Evolutionary conservation across 1,284 basidiomycete species (phyloP).

Genomic region (Omphalotus olearius): DNA sequence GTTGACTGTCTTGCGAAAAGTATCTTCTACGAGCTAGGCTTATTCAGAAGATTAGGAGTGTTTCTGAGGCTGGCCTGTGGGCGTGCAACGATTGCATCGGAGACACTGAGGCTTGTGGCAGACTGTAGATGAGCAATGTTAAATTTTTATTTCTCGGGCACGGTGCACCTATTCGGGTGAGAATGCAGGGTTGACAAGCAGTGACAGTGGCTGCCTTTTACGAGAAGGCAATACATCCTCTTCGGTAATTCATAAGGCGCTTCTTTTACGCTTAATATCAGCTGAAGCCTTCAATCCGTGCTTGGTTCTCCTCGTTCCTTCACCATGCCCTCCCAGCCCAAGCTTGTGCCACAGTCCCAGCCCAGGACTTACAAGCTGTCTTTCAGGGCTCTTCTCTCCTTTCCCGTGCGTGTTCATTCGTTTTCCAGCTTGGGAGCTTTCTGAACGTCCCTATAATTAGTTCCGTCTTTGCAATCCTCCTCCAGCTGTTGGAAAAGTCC

Average conservation of each 20-base stretch:
- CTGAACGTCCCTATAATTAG: constrained; percentile 25
- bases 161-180: constrained; percentile 1
- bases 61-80: too few relatives aligned
- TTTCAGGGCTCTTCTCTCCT: constrained; percentile 39
- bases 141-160: too few relatives aligned
- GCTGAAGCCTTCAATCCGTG: background rate
- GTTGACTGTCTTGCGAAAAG: too few relatives aligned
- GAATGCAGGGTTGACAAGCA: background rate
- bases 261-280: constrained; percentile 1
- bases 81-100: too few relatives aligned
- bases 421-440: background rate
- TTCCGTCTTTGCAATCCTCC: constrained; percentile 66
- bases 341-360: constrained; percentile 23
- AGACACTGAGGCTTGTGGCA: too few relatives aligned
- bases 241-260: background rate
- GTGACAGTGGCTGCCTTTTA: background rate
- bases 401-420: constrained; percentile 37
- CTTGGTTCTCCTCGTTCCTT: constrained; percentile 1
- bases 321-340: constrained; percentile 15
- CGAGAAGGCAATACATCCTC: background rate
- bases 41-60: too few relatives aligned
- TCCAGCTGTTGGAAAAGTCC: constrained; percentile 58
- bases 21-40: too few relatives aligned
- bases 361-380: constrained; percentile 46
- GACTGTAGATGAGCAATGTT: too few relatives aligned